These are phyloP conservation scores for Marchantia polymorpha DNA, from an alignment of 225 moss, liverwort and hornwort genomes.

Conservation along the genomic window DNA sequence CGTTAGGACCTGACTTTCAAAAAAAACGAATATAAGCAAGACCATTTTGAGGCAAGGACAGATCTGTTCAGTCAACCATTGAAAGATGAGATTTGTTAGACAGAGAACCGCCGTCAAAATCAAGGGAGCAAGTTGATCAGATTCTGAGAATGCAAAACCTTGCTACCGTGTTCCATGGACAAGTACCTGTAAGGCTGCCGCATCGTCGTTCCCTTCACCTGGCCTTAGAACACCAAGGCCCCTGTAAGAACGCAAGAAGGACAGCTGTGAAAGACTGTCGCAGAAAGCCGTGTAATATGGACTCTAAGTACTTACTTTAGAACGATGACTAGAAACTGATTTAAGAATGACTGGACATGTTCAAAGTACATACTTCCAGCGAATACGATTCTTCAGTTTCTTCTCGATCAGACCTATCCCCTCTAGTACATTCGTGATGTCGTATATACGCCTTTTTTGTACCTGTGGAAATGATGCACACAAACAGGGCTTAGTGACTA, in stretches of 20 bases:
- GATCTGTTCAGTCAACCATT: too few species aligned
- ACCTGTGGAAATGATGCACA: conserved; percentile 36
- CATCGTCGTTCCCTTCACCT: conserved; percentile 61
- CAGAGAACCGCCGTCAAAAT: too few species aligned
- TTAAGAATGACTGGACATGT: not conserved
- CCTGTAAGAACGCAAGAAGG: conserved; percentile 32
- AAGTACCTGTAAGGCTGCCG: conserved; percentile 56
- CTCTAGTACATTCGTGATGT: conserved; percentile 85
- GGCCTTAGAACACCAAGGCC: conserved; percentile 59
- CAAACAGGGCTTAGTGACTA: not conserved
- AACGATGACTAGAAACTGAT: not conserved
- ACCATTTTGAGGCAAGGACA: too few species aligned
- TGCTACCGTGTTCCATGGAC: not conserved
- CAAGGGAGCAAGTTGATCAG: too few species aligned
- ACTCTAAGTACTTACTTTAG: too few species aligned
- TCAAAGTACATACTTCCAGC: conserved; percentile 68
- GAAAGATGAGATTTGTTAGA: not conserved
- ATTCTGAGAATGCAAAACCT: not conserved
- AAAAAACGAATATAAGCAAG: too few species aligned
- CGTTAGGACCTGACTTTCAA: not conserved
- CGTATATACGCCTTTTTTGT: conserved; percentile 83
- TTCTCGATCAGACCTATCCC: conserved; percentile 88
- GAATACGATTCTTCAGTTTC: conserved; percentile 81
- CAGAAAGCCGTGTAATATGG: too few species aligned
- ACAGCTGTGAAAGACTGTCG: not conserved